Evolutionary conservation across 179 eudicot genomes (phyloP).

Genomic region (Spinacia oleracea): DNA sequence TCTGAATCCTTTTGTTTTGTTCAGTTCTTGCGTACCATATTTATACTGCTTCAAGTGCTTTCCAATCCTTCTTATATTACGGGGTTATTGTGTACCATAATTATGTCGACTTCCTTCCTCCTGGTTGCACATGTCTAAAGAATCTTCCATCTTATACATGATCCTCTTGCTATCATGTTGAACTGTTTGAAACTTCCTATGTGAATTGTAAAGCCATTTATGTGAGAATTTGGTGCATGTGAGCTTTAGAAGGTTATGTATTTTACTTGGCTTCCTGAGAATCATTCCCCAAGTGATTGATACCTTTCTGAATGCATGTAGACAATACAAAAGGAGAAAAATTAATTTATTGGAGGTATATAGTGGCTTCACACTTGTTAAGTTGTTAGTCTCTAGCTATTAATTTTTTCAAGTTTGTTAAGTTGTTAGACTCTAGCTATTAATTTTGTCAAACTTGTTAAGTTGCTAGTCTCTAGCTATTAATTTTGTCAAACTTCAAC

Average conservation of each 20-base stretch:
- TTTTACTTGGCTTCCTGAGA: slow-evolving; percentile 1
- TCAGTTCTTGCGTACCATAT: background rate
- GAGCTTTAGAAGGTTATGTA: background rate
- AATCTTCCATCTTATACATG: background rate
- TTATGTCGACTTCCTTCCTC: background rate
- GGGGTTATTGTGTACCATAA: background rate
- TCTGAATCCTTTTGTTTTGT: background rate
- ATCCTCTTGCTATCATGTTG: background rate
- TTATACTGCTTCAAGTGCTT: background rate
- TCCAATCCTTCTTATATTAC: background rate
- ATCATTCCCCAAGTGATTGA: background rate
- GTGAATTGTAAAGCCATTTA: background rate
- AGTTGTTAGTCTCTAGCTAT: background rate
- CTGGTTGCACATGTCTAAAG: background rate
- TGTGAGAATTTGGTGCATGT: background rate
- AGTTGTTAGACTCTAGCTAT: background rate
- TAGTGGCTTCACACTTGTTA: background rate
- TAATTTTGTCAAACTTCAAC: background rate
- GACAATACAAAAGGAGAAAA: background rate
- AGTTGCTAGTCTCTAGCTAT: background rate
- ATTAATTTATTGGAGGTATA: background rate
- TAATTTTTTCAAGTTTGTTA: background rate
- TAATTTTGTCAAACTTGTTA: slow-evolving; percentile 1
- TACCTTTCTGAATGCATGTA: background rate
- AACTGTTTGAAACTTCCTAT: background rate